phyloP scores from a whole-genome alignment of 495 filamentous ascomycete genomes.

The Aspergillus kassunensis region DNA sequence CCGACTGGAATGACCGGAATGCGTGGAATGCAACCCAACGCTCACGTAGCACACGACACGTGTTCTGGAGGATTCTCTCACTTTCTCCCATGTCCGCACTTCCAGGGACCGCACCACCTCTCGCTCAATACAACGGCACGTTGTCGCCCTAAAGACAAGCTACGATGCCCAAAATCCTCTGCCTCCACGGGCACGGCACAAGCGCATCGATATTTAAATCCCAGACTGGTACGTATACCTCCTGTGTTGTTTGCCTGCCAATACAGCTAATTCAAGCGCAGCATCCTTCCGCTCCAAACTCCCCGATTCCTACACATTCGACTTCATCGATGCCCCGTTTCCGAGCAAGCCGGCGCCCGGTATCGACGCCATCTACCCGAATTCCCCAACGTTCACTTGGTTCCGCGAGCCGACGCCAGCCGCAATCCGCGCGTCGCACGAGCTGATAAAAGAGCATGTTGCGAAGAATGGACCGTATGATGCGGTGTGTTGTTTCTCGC shows the following conservation, averaged over 20 bases:
- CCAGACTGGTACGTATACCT: conserved; percentile 47
- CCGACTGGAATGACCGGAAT: too few relatives aligned
- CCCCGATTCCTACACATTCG: conserved; percentile 36
- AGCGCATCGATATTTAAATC: conserved; percentile 53
- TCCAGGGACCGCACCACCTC: too few relatives aligned
- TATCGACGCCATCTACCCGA: conserved; percentile 46
- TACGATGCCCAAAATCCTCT: conserved; percentile 42
- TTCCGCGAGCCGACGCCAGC: conserved; percentile 34
- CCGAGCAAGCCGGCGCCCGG: conserved; percentile 43
- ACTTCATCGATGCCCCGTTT: conserved; percentile 54
- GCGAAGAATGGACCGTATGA: conserved; percentile 54
- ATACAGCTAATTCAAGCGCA: conserved; percentile 16
- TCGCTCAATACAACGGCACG: too few relatives aligned
- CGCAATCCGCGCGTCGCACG: conserved; percentile 37
- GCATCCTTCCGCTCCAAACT: conserved; percentile 30
- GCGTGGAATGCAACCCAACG: too few relatives aligned
- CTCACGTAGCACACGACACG: too few relatives aligned
- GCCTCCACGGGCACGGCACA: conserved; percentile 60
- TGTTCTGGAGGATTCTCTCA: too few relatives aligned
- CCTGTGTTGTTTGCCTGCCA: background rate
- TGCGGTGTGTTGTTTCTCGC: conserved; percentile 54
- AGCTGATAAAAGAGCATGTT: conserved; percentile 45
- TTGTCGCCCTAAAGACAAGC: too few relatives aligned
- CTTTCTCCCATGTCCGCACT: too few relatives aligned
- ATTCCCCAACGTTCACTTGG: conserved; percentile 44